These are phyloP conservation scores for Hypsizygus marmoreus DNA, from an alignment of 768 basidiomycete species.

Conservation along the genomic window DNA sequence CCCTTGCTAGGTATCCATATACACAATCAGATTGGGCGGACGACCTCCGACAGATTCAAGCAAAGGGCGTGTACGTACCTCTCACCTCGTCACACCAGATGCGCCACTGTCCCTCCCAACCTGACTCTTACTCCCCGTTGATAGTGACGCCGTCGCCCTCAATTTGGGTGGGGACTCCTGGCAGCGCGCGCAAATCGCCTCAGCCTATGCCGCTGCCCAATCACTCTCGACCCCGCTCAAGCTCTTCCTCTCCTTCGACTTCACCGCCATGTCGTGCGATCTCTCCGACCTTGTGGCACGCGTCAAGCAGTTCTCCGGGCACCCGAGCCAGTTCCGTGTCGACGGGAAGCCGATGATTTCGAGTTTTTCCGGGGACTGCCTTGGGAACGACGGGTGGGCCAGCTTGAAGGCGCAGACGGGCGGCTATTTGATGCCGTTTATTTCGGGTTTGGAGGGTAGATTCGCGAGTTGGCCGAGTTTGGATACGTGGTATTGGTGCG, in stretches of 20 bases:
- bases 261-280: slow-evolving; percentile 51
- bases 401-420: slow-evolving; percentile 47
- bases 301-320: slow-evolving; percentile 46
- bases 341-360: slow-evolving; percentile 58
- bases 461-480: slow-evolving; percentile 48
- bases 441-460: slow-evolving; percentile 53
- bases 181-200: slow-evolving; percentile 47
- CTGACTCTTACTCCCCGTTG: slow-evolving; percentile 27
- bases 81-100: not conserved
- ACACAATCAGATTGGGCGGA: slow-evolving; percentile 39
- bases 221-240: slow-evolving; percentile 46
- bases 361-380: slow-evolving; percentile 61
- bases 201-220: slow-evolving; percentile 53
- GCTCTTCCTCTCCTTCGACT: slow-evolving; percentile 60
- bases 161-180: slow-evolving; percentile 61
- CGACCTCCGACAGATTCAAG: slow-evolving; percentile 42
- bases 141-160: slow-evolving; percentile 60
- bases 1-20: slow-evolving; percentile 44
- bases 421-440: slow-evolving; percentile 53
- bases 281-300: slow-evolving; percentile 41
- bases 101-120: no score
- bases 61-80: slow-evolving; percentile 42
- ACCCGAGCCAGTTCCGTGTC: slow-evolving; percentile 58
- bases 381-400: slow-evolving; percentile 54
- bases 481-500: slow-evolving; percentile 53